Conservation (phyloP, 2,329 filamentous ascomycete species). For the Boeremia exigua region DNA sequence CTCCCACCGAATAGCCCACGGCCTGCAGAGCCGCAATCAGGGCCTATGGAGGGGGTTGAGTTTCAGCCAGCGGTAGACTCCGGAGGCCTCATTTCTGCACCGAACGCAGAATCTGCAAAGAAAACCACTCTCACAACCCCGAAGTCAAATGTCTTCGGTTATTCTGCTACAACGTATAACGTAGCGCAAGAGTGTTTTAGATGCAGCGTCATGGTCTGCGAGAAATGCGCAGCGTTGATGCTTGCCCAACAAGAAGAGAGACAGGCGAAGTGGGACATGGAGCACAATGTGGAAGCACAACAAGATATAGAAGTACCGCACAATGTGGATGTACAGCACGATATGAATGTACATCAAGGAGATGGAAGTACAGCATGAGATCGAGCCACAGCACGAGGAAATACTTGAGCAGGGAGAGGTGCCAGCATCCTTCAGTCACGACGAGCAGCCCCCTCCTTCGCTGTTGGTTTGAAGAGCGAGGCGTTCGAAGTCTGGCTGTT, state of each 20-base stretch:
- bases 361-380: too few relatives aligned
- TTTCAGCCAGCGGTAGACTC: background rate
- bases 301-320: too few relatives aligned
- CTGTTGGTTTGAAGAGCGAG: background rate
- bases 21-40: background rate
- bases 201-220: constrained; percentile 35
- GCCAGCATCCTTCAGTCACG: background rate
- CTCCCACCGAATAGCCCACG: background rate
- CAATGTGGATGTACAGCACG: too few relatives aligned
- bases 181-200: constrained; percentile 33
- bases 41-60: background rate
- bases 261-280: background rate
- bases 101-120: background rate
- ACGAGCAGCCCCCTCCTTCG: background rate
- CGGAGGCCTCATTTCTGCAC: background rate
- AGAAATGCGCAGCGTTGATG: constrained; percentile 23
- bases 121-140: background rate
- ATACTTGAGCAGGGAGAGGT: background rate
- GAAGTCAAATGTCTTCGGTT: background rate
- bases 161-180: constrained; percentile 18
- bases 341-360: too few relatives aligned
- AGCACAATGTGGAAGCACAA: background rate
- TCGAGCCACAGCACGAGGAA: background rate
- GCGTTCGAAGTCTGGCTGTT: too few relatives aligned
- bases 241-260: constrained; percentile 2